Conservation (phyloP, 2,329 filamentous ascomycete genomes). For the Penicillium decumbens region DNA sequence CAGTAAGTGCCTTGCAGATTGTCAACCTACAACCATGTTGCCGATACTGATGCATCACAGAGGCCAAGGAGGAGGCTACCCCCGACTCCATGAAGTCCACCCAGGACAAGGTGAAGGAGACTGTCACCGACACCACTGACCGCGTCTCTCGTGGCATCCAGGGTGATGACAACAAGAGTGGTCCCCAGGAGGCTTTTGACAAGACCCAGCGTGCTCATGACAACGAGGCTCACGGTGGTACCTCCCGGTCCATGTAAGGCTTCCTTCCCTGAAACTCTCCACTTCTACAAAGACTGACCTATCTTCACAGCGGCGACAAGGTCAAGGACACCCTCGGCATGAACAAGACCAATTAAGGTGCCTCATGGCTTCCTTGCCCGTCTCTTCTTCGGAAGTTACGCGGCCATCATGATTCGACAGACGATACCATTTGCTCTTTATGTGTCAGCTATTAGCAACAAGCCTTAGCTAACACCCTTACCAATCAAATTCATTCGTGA, state of each 20-base stretch:
- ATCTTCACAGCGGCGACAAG: conserved; percentile 37
- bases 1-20: conserved; percentile 34
- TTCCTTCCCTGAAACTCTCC: not conserved
- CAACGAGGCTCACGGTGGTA: conserved; percentile 37
- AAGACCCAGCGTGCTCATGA: conserved; percentile 48
- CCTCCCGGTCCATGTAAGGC: conserved; percentile 39
- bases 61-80: conserved; percentile 54
- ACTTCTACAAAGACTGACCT: not conserved
- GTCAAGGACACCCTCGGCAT: conserved; percentile 43
- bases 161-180: conserved; percentile 54
- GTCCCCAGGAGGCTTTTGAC: conserved; percentile 49
- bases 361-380: not conserved
- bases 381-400: conserved; percentile 2
- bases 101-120: conserved; percentile 55
- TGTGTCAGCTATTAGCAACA: conserved; percentile 1
- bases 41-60: conserved; percentile 29
- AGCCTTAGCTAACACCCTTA: not conserved
- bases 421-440: conserved; percentile 26
- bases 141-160: conserved; percentile 50
- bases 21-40: conserved; percentile 6
- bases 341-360: conserved; percentile 24
- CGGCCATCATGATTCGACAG: conserved; percentile 15
- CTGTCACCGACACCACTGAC: conserved; percentile 53
- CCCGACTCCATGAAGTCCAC: conserved; percentile 60
- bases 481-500: not conserved